Conservation (phyloP, 176 grass and related monocot genomes). For the Carex cristatella region DNA sequence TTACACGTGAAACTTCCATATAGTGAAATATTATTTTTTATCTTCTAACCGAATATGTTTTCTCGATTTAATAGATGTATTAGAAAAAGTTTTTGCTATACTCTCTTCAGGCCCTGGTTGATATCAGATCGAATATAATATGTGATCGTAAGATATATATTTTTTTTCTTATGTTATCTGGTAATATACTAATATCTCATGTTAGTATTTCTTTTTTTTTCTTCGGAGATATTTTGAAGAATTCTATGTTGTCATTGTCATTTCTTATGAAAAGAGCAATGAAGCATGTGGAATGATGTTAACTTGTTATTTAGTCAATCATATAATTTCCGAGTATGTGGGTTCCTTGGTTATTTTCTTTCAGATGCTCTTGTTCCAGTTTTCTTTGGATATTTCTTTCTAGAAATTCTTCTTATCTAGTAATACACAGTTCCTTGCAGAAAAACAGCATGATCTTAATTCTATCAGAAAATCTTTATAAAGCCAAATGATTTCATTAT, state of each 20-base stretch:
- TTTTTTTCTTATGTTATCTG: neutral
- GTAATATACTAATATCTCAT: neutral
- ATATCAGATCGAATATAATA: neutral
- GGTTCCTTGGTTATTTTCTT: neutral
- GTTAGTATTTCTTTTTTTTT: neutral
- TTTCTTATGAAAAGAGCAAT: neutral
- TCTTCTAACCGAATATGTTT: neutral
- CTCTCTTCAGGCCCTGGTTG: neutral
- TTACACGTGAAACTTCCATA: neutral
- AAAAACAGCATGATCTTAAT: no score
- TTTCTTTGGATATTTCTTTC: neutral
- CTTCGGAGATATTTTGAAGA: neutral
- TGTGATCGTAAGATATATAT: neutral
- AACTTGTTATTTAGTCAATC: neutral
- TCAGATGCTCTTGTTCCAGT: neutral
- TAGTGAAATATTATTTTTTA: neutral
- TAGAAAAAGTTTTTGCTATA: neutral
- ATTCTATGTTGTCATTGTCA: neutral
- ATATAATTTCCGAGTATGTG: neutral
- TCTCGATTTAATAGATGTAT: neutral
- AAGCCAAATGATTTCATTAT: neutral
- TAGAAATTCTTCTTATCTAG: neutral
- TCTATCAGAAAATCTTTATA: neutral
- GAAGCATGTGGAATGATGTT: neutral
- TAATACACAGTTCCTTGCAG: neutral